Conservation (phyloP, 2,329 filamentous ascomycete genomes). For the Neocatenulostroma microsporum region DNA sequence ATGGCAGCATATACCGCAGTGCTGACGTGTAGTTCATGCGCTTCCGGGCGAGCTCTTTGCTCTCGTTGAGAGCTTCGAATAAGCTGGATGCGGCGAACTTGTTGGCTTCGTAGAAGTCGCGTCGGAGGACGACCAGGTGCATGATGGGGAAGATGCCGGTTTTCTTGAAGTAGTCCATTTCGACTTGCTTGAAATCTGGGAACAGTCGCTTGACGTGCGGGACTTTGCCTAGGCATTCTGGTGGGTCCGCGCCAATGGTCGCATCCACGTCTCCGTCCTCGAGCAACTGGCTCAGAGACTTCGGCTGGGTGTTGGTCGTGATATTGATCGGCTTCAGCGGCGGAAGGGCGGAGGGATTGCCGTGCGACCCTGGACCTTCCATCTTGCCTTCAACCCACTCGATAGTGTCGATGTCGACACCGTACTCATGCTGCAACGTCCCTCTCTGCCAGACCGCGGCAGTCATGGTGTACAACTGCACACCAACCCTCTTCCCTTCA, state of each 20-base stretch:
- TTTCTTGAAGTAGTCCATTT: slow-evolving; percentile 28
- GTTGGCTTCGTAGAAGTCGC: slow-evolving; percentile 25
- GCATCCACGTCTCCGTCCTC: slow-evolving; percentile 33
- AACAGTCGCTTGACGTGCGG: slow-evolving; percentile 28
- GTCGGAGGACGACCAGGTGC: slow-evolving; percentile 25
- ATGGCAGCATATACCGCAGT: slow-evolving; percentile 32
- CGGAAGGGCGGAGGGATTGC: slow-evolving; percentile 21
- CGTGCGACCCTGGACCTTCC: slow-evolving; percentile 22
- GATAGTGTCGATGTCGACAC: slow-evolving; percentile 27
- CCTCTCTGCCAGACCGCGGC: slow-evolving; percentile 33
- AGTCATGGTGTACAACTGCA: slow-evolving; percentile 34
- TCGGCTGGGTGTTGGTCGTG: slow-evolving; percentile 14
- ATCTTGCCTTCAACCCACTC: slow-evolving; percentile 31
- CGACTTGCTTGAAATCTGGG: slow-evolving; percentile 29
- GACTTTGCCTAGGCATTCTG: slow-evolving; percentile 25
- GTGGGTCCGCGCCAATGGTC: slow-evolving; percentile 30
- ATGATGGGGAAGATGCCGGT: slow-evolving; percentile 29
- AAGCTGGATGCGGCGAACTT: slow-evolving; percentile 26
- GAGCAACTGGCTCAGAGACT: slow-evolving; percentile 24
- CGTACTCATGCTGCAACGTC: slow-evolving; percentile 27
- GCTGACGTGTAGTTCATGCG: slow-evolving; percentile 24
- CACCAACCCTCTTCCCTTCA: slow-evolving; percentile 31
- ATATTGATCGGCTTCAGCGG: slow-evolving; percentile 21
- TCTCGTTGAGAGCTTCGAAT: slow-evolving; percentile 29
- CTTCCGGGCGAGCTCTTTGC: slow-evolving; percentile 27